These are phyloP conservation scores for Rossbeevera mucosa DNA, from an alignment of 768 basidiomycete species.

Conservation along the genomic window DNA sequence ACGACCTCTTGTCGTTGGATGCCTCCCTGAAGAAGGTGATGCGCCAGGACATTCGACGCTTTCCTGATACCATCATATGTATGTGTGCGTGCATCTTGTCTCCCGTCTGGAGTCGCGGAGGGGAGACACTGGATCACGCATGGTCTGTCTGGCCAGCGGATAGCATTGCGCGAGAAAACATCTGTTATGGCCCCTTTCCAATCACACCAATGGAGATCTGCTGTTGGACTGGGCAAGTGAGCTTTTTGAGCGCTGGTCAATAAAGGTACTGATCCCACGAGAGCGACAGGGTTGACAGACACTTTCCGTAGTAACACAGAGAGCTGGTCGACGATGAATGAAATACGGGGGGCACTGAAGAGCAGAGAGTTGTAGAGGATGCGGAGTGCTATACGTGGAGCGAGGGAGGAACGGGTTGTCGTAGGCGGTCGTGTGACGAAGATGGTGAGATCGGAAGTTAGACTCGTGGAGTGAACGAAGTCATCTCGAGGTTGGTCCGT, in stretches of 20 bases:
- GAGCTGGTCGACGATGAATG: slow-evolving; percentile 81
- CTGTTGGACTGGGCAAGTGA: slow-evolving; percentile 76
- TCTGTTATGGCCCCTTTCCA: slow-evolving; percentile 97
- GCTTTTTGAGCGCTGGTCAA: slow-evolving; percentile 66
- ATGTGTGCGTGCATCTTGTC: slow-evolving; percentile 56
- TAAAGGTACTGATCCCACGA: slow-evolving; percentile 77
- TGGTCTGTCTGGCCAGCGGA: slow-evolving; percentile 68
- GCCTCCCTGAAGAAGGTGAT: slow-evolving; percentile 81
- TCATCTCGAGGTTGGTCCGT: slow-evolving; percentile 68
- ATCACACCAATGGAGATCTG: slow-evolving; percentile 93
- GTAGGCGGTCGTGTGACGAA: slow-evolving; percentile 74
- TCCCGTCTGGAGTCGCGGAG: slow-evolving; percentile 29
- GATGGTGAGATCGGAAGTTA: slow-evolving; percentile 90
- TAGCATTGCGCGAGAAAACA: slow-evolving; percentile 87
- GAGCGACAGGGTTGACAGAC: slow-evolving; percentile 58
- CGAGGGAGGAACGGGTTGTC: slow-evolving; percentile 63
- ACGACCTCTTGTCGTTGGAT: slow-evolving; percentile 92
- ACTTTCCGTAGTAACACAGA: slow-evolving; percentile 70
- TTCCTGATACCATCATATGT: slow-evolving; percentile 78
- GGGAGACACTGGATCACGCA: slow-evolving; percentile 84
- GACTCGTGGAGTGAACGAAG: slow-evolving; percentile 73
- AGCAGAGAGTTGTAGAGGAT: slow-evolving; percentile 93
- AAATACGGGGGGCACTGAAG: slow-evolving; percentile 76
- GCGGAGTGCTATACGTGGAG: slow-evolving; percentile 72
- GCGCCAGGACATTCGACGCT: slow-evolving; percentile 86